phyloP scores from a whole-genome alignment of 2,329 filamentous ascomycete species.

The Thielaviopsis punctulata region DNA sequence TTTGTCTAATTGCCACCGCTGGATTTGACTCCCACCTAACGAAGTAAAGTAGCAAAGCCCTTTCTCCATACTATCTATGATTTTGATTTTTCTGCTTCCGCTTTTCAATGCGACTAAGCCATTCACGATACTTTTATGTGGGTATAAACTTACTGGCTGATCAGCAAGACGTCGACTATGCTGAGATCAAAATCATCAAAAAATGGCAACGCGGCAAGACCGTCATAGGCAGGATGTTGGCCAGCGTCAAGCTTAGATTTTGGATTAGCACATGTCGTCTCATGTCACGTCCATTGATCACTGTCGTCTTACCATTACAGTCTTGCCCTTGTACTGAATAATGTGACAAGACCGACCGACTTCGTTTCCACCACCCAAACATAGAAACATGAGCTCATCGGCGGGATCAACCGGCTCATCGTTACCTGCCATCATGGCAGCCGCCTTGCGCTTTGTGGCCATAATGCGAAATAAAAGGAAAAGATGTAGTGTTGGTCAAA shows the following conservation, averaged over 20 bases:
- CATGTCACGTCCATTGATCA: background rate
- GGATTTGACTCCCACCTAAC: background rate
- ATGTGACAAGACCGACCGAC: constrained; percentile 96
- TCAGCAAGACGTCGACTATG: constrained; percentile 88
- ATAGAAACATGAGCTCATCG: constrained; percentile 88
- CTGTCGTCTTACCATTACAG: constrained; percentile 63
- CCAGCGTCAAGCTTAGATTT: constrained; percentile 70
- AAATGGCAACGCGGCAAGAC: constrained; percentile 81
- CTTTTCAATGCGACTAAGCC: background rate
- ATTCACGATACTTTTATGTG: background rate
- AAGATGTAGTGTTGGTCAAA: no score
- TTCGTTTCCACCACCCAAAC: constrained; percentile 88
- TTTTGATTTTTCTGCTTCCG: background rate
- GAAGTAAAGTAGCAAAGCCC: background rate
- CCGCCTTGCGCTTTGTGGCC: constrained; percentile 83
- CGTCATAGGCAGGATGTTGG: constrained; percentile 91
- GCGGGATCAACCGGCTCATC: constrained; percentile 85
- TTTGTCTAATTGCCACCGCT: background rate
- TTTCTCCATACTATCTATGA: background rate
- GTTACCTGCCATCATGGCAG: constrained; percentile 18
- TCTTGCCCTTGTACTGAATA: constrained; percentile 97
- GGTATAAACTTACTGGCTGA: constrained; percentile 78
- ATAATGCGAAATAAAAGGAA: no score
- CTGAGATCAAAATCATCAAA: constrained; percentile 98
- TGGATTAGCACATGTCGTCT: constrained; percentile 12